Percentiles rank a stretch among this genome's conserved stretches.
Evolutionary conservation across 805 yeast genomes (phyloP).

Genomic region (Myxozyma neglecta): DNA sequence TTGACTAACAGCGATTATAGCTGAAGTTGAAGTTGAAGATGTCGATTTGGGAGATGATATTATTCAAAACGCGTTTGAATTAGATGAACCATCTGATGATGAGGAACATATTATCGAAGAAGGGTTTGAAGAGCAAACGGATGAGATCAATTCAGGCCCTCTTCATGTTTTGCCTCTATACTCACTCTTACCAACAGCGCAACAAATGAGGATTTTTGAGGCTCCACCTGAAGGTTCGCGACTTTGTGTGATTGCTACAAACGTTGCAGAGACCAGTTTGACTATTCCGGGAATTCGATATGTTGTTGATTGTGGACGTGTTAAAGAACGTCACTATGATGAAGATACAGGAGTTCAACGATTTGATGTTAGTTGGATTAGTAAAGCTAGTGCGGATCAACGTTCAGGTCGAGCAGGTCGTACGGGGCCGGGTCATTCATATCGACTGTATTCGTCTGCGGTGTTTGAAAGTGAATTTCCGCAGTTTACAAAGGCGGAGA

Average conservation of each 20-base stretch:
- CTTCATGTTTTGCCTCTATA: constrained; percentile 88
- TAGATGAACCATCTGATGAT: constrained; percentile 41
- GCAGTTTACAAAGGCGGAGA: constrained; percentile 86
- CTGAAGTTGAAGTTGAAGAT: constrained; percentile 74
- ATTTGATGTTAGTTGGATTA: constrained; percentile 86
- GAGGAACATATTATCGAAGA: constrained; percentile 51
- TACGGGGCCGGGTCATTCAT: constrained; percentile 98
- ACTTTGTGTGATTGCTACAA: constrained; percentile 91
- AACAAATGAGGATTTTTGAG: constrained; percentile 90
- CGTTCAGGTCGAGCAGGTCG: constrained; percentile 97
- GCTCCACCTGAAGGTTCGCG: constrained; percentile 83
- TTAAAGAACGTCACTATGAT: constrained; percentile 82
- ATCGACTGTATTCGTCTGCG: constrained; percentile 89
- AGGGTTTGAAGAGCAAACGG: constrained; percentile 68
- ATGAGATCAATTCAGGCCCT: constrained; percentile 53
- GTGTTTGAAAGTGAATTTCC: constrained; percentile 82
- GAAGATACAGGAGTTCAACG: constrained; percentile 88
- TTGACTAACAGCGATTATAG: constrained; percentile 1
- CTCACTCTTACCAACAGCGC: constrained; percentile 88
- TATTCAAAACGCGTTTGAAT: constrained; percentile 16
- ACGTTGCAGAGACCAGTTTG: constrained; percentile 95
- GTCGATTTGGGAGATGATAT: constrained; percentile 51
- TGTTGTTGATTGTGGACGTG: constrained; percentile 92
- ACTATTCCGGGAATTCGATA: constrained; percentile 95
- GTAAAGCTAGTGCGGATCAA: constrained; percentile 94